Evolutionary conservation across 257 asterid species (phyloP), one percentile per base, ranked within the genome.

Genomic region (Solanum chmielewskii): DNA sequence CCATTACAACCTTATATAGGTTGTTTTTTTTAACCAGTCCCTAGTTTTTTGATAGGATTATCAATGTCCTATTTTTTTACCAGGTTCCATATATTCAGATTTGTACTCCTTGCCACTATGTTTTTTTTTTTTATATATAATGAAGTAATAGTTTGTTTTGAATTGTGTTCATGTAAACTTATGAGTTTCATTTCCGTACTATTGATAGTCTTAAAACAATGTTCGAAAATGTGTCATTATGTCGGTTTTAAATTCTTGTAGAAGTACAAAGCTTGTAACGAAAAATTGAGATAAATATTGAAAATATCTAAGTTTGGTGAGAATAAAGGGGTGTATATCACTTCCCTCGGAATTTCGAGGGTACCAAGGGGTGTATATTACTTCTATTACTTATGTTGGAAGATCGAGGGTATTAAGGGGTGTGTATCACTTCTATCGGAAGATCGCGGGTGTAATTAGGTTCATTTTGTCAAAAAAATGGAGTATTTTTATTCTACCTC

Each of bases 61-160:
- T 44, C 41, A 78, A 11, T 66, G 16, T 68, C 85, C 86, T 75
- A 78, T 64, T 33, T 87, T 87, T 66, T 80, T 81, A 39, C 44
- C 68, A 81, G 89, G 74, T 87, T 33, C 86, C 42, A 49, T 23
- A 66, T 49, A 62, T 81, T 45, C 80, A 42, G 89, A 78, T 64
- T 68, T 87, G 86, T 81, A 66, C 60, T 31, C 29, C 31, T 81
- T 81, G 89, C 86, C 81, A 31, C 86, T 62, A 64, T 60, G 41
- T 64, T 64, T 35, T 35, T 35, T 37, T 37, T 35, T 80, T 5
- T 9, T 14, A 59, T 59, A 56, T 59, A 47, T 23, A 27, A 80
- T 80, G 44, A 49, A 81, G 85, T 81, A 14, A 11, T 81, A 49
- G 69, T 29, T 47, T 81, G 45, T 81, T 29, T 49, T 47, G 29